These are phyloP conservation scores for Talaromyces marneffei DNA, from an alignment of 2,329 filamentous ascomycete genomes.

Conservation along the genomic window DNA sequence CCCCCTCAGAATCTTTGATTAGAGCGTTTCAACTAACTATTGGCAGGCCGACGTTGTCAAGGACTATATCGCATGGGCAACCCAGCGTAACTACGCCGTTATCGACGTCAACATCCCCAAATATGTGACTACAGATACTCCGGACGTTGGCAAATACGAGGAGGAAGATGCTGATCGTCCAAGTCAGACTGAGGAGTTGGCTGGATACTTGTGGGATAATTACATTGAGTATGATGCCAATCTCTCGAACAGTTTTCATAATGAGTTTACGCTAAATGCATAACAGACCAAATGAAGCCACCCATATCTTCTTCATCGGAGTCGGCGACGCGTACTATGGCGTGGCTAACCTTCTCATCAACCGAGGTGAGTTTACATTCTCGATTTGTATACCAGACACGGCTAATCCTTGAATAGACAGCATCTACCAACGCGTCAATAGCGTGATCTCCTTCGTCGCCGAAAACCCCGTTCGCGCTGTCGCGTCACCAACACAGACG, in stretches of 20 bases:
- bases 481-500: conserved; percentile 70
- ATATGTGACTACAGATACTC: conserved; percentile 54
- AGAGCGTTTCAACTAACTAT: conserved; percentile 16
- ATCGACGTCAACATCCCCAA: conserved; percentile 89
- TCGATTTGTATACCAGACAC: too few species aligned
- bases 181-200: conserved; percentile 59
- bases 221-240: conserved; percentile 66
- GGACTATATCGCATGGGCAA: conserved; percentile 78
- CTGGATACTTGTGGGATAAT: conserved; percentile 92
- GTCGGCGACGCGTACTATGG: conserved; percentile 85
- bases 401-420: conserved; percentile 31
- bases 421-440: conserved; percentile 60
- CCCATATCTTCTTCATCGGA: conserved; percentile 78
- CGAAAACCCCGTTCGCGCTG: conserved; percentile 65
- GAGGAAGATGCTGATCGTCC: conserved; percentile 48
- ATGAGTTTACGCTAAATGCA: neutral
- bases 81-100: conserved; percentile 69
- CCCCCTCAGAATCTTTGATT: conserved; percentile 17
- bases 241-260: neutral
- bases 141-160: conserved; percentile 34
- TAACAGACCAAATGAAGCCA: conserved; percentile 54
- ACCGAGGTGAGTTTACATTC: conserved; percentile 51
- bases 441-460: conserved; percentile 77
- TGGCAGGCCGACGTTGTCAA: conserved; percentile 71
- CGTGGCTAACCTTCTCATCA: conserved; percentile 72